phyloP scores from a whole-genome alignment of 2,329 filamentous ascomycete genomes.

The Colletotrichum siamense region DNA sequence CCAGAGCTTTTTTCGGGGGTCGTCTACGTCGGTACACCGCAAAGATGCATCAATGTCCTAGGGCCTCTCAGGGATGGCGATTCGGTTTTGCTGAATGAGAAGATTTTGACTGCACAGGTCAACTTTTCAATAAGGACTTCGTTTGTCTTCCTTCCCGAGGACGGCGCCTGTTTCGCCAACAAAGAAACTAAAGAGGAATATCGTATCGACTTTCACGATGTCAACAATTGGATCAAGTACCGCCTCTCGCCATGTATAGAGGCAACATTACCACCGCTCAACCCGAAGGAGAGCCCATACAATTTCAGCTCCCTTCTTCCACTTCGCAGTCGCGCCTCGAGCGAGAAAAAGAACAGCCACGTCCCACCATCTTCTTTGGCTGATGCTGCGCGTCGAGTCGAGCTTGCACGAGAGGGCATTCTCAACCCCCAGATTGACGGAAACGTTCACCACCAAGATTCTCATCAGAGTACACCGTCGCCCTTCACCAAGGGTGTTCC shows the following conservation, averaged over 20 bases:
- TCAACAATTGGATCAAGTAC: conserved; percentile 80
- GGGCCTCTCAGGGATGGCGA: conserved; percentile 92
- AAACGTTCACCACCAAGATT: conserved; percentile 25
- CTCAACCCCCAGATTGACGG: conserved; percentile 54
- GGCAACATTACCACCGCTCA: conserved; percentile 66
- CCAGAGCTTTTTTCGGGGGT: conserved; percentile 89
- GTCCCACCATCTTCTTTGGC: conserved; percentile 22
- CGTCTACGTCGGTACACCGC: conserved; percentile 83
- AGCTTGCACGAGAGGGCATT: conserved; percentile 38
- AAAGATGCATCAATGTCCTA: conserved; percentile 88
- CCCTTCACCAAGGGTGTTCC: conserved; percentile 28
- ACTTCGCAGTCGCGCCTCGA: conserved; percentile 48
- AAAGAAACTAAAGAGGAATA: conserved; percentile 81
- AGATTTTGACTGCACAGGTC: conserved; percentile 88
- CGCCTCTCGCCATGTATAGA: conserved; percentile 78
- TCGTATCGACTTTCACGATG: conserved; percentile 82
- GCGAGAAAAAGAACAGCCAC: conserved; percentile 34
- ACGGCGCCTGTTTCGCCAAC: conserved; percentile 88
- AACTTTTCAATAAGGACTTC: conserved; percentile 91
- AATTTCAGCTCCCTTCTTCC: conserved; percentile 53
- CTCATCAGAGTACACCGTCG: conserved; percentile 12
- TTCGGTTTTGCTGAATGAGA: conserved; percentile 86
- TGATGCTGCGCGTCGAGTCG: conserved; percentile 32
- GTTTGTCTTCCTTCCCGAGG: conserved; percentile 83
- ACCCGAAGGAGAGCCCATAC: conserved; percentile 39